Evolutionary conservation across 73 alveolate genomes (phyloP), one percentile per base, ranked within the genome.

Genomic region (Paramecium octaurelia): DNA sequence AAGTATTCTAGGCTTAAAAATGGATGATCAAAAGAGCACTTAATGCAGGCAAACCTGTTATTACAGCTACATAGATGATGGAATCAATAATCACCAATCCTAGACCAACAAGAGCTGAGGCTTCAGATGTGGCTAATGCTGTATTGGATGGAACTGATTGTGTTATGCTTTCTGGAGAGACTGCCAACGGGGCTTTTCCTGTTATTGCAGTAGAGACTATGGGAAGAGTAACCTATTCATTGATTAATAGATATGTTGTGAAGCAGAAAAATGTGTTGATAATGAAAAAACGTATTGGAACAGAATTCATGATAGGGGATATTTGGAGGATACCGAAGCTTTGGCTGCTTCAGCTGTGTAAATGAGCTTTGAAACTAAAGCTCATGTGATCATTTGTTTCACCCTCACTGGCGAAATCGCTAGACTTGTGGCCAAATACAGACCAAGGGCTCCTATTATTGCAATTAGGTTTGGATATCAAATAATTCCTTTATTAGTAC

Each of bases 71-170:
- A 18, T 97, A 98, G 95, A 98, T 98, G 98, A 96, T 98, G 93
- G 99, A 98, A 69, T 96, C 99, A 44, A 97, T 98, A 99, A 97
- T 97, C 54, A 96, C 92, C 59, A 97, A 98, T 93, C 99, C 99
- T 14, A 96, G 99, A 96, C 99, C 99, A 58, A 97, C 99, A 38
- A 96, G 99, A 84, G 99, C 99, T 35, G 99, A 98, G 92, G 99
- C 99, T 5, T 92, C 97, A 6, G 99, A 98, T 95, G 98, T 98
- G 43, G 98, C 99, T 83, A 98, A 98, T 86, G 99, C 99, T 5
- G 99, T 98, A 34, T 84, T 97, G 48, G 99, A 98, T 92, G 99
- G 99, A 80, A 93, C 99, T 44, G 99, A 98, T 89, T 96, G 97
- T 58, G 99, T 97, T 77, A 97, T 98, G 99, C 98, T 98, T 60